Conservation (phyloP, 1,284 basidiomycete genomes). For the Tilletia horrida region DNA sequence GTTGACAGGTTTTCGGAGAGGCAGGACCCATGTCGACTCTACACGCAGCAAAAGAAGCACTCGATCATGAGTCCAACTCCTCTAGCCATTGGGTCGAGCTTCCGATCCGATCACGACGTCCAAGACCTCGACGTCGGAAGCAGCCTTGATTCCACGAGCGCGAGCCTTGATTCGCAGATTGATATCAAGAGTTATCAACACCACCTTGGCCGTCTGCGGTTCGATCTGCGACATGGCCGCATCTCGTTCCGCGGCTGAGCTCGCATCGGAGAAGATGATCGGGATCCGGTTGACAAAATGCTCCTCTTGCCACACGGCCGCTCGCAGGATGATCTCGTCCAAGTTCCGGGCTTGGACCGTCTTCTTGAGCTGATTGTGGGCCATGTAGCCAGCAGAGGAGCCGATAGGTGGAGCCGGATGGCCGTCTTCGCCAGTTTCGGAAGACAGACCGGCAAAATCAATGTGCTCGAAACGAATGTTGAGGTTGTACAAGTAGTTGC, state of each 20-base stretch:
- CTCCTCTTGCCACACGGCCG: slow-evolving; percentile 84
- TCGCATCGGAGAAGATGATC: slow-evolving; percentile 61
- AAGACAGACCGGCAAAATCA: slow-evolving; percentile 61
- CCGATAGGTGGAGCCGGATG: not conserved
- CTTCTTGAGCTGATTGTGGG: slow-evolving; percentile 17
- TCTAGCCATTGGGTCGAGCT: slow-evolving; percentile 8
- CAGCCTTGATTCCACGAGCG: slow-evolving; percentile 64
- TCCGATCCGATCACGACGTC: slow-evolving; percentile 8
- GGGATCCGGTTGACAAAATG: slow-evolving; percentile 81
- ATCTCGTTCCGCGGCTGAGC: slow-evolving; percentile 20
- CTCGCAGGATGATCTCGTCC: slow-evolving; percentile 90
- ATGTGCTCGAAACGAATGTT: slow-evolving; percentile 80
- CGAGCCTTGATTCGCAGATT: slow-evolving; percentile 64
- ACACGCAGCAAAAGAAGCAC: too few relatives aligned
- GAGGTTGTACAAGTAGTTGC: slow-evolving; percentile 84
- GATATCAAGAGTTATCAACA: slow-evolving; percentile 83
- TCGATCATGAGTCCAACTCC: not conserved
- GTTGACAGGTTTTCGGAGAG: too few relatives aligned
- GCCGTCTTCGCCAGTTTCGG: slow-evolving; percentile 14
- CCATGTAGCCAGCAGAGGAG: not conserved
- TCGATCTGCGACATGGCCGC: slow-evolving; percentile 52
- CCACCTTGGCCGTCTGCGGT: slow-evolving; percentile 69
- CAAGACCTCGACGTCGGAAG: not conserved
- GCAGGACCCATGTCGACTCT: too few relatives aligned
- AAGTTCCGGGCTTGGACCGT: slow-evolving; percentile 68